Percentiles rank a stretch among this genome's conserved stretches.
phyloP scores from a whole-genome alignment of 306 rosid species.

The Quillaja saponaria region DNA sequence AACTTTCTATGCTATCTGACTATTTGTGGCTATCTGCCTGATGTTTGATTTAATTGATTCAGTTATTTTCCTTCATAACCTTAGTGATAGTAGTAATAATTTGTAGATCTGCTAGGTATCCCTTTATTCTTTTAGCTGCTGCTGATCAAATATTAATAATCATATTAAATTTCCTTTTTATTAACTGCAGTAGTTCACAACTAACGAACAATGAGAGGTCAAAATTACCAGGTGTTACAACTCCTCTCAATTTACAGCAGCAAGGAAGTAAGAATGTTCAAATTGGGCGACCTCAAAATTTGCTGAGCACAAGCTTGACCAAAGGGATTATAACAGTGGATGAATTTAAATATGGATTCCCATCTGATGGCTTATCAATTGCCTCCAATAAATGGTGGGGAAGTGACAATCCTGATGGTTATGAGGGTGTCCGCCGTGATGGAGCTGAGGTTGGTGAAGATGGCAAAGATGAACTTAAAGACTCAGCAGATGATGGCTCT shows the following conservation, averaged over 20 bases:
- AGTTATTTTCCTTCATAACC: too few relatives aligned
- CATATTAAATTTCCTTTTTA: too few relatives aligned
- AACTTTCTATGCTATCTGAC: too few relatives aligned
- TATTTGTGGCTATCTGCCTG: too few relatives aligned
- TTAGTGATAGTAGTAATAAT: too few relatives aligned
- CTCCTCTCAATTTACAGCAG: slow-evolving; percentile 42
- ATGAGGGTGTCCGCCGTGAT: slow-evolving; percentile 14
- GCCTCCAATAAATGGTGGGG: slow-evolving; percentile 91
- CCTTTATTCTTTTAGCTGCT: too few relatives aligned
- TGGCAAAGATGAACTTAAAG: slow-evolving; percentile 33
- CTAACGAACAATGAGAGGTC: slow-evolving; percentile 42
- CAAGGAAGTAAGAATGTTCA: slow-evolving; percentile 62
- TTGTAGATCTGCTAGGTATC: too few relatives aligned
- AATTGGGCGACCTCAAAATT: slow-evolving; percentile 41
- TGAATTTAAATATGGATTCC: slow-evolving; percentile 81
- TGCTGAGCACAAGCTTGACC: slow-evolving; percentile 33
- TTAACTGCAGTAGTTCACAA: slow-evolving; percentile 42
- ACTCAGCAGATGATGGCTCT: slow-evolving; percentile 21
- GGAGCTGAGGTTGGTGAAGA: slow-evolving; percentile 25
- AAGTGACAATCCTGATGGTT: slow-evolving; percentile 37
- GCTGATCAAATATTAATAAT: too few relatives aligned
- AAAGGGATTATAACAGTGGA: slow-evolving; percentile 56
- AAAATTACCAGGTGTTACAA: slow-evolving; percentile 48
- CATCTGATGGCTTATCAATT: slow-evolving; percentile 65
- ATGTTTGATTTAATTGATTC: too few relatives aligned